Evolutionary conservation across 1,139 yeast genomes (phyloP).

Genomic region (Lodderomyces orthopsilosis): DNA sequence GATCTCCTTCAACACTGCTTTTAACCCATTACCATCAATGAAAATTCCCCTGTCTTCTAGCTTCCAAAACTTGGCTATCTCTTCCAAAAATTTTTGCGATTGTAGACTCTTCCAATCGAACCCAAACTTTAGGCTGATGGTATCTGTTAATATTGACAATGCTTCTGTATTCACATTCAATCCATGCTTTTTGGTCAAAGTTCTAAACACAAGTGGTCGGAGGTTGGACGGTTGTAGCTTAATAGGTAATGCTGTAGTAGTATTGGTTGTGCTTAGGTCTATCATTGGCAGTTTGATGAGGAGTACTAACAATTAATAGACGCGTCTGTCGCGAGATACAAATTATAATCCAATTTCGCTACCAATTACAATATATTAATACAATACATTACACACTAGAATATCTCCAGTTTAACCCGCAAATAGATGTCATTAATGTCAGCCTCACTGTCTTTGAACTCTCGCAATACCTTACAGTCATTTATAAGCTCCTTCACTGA

Average conservation of each 20-base stretch:
- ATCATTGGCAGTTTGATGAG: background rate
- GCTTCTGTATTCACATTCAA: conserved; percentile 88
- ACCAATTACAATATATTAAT: background rate
- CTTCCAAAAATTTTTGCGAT: conserved; percentile 70
- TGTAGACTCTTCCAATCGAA: conserved; percentile 77
- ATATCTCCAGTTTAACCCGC: conserved; percentile 8
- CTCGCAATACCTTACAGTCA: conserved; percentile 10
- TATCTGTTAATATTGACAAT: conserved; percentile 64
- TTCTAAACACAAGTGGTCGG: conserved; percentile 87
- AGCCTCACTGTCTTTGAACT: conserved; percentile 9
- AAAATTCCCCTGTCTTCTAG: conserved; percentile 84
- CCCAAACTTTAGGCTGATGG: conserved; percentile 75
- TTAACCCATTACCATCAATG: conserved; percentile 70
- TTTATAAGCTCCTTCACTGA: conserved; percentile 9
- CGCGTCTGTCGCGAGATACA: background rate
- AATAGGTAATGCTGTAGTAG: conserved; percentile 52
- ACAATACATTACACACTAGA: conserved; percentile 2
- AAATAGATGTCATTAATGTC: conserved; percentile 10
- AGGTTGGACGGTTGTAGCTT: conserved; percentile 75
- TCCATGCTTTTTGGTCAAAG: conserved; percentile 89
- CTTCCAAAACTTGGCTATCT: conserved; percentile 81
- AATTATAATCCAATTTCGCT: background rate
- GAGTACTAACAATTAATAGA: background rate
- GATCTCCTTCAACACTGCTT: conserved; percentile 55
- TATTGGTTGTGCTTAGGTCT: background rate